Evolutionary conservation across 768 basidiomycete genomes (phyloP).

Genomic region (Tylopilus balloui): DNA sequence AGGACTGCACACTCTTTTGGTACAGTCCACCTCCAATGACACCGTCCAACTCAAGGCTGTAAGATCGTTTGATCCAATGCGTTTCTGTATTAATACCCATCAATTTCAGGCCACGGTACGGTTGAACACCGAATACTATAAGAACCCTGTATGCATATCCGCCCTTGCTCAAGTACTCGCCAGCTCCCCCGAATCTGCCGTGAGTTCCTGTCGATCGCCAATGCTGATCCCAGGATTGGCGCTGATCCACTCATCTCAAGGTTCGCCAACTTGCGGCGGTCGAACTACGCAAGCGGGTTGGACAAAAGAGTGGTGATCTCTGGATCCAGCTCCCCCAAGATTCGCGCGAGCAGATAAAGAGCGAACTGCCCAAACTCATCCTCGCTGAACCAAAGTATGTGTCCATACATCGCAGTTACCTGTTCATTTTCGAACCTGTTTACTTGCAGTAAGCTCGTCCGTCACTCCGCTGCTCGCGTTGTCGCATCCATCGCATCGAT

Average conservation of each 20-base stretch:
- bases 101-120: slow-evolving; percentile 75
- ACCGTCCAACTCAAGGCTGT: slow-evolving; percentile 87
- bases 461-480: slow-evolving; percentile 89
- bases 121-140: slow-evolving; percentile 91
- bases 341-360: slow-evolving; percentile 80
- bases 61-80: slow-evolving; percentile 36
- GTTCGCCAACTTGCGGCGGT: slow-evolving; percentile 96
- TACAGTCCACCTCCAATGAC: slow-evolving; percentile 79
- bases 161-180: slow-evolving; percentile 85
- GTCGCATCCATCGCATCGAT: slow-evolving; percentile 88
- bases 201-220: slow-evolving; percentile 40
- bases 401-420: not conserved
- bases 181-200: slow-evolving; percentile 76
- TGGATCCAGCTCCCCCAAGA: slow-evolving; percentile 71
- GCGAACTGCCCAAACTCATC: slow-evolving; percentile 71
- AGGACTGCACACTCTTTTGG: slow-evolving; percentile 77
- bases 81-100: slow-evolving; percentile 17
- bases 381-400: slow-evolving; percentile 74
- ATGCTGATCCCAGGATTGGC: slow-evolving; percentile 7
- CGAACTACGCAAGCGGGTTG: slow-evolving; percentile 90
- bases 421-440: slow-evolving; percentile 1
- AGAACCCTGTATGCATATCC: slow-evolving; percentile 84
- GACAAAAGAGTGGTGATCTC: slow-evolving; percentile 70
- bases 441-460: slow-evolving; percentile 70
- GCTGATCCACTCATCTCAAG: slow-evolving; percentile 37